A percentile compares a stretch with the other conserved stretches of the same genome.
Conservation (phyloP, 108 stramenopile species). For the Schizochytrium sp. region DNA sequence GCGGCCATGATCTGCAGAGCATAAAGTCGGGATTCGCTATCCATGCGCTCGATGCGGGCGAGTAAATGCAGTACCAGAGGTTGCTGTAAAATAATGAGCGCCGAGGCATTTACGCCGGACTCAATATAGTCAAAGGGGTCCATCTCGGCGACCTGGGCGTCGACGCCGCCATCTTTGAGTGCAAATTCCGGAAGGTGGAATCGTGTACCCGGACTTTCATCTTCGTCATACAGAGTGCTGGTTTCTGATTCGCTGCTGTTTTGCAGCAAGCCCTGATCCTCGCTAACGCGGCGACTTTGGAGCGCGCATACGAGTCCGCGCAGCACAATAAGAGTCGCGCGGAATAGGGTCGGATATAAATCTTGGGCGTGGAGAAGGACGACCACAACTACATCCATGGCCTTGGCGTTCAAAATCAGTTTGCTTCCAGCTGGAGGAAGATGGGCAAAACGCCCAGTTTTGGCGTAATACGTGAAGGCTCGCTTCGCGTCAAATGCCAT, state of each 20-base stretch:
- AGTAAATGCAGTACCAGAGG: background rate
- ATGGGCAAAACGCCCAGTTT: background rate
- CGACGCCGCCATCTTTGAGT: too few relatives aligned
- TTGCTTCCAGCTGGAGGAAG: background rate
- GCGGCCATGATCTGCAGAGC: background rate
- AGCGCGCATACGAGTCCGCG: background rate
- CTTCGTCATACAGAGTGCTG: too few relatives aligned
- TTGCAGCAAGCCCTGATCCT: too few relatives aligned
- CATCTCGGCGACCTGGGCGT: background rate
- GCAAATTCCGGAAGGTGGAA: too few relatives aligned
- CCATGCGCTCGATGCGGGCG: background rate
- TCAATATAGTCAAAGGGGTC: background rate
- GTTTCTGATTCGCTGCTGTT: too few relatives aligned
- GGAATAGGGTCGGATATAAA: background rate
- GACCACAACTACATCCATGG: background rate
- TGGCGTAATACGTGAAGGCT: background rate
- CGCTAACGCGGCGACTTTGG: background rate
- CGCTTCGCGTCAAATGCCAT: background rate
- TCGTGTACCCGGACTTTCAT: too few relatives aligned
- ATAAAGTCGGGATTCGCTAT: background rate
- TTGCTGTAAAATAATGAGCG: background rate
- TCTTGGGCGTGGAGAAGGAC: background rate
- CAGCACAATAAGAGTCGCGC: background rate
- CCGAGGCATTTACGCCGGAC: background rate
- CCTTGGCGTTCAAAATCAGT: background rate